Base-by-base conservation (phyloP, 108 stramenopile genomes). In the Nitzschia putrida region DNA sequence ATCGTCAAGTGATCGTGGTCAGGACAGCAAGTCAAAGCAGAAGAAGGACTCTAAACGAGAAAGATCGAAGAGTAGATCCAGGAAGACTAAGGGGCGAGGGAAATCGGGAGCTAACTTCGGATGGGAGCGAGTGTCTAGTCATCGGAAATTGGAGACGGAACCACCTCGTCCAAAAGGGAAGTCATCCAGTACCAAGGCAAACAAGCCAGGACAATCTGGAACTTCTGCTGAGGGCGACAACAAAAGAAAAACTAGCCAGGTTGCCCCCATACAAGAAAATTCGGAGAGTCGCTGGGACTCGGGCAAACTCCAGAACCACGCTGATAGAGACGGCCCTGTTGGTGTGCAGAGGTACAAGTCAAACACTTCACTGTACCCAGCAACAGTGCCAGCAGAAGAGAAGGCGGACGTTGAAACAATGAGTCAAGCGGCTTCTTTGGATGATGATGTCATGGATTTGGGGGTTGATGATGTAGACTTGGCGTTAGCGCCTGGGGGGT, bases 101-200 rank as follows among this genome's bases (percentile, higher is more conserved):
- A 59, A 39, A 40, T 6, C n/a, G n/a, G 38, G 38, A 18, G 11
- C 29, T 1, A 59, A 59, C 29, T 37, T 59, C 9, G 58, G 39
- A 4, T 59, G 58, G 58, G n/a, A 59, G 20, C 11, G 58, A 39
- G 58, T 59, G 2, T 37, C 58, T 2, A 59, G n/a, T 34, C 58
- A 59, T 6, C 29, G 29, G 29, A 34, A 34, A 4, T 34, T 34
- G 4, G 29, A 34, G 29, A 4, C 4, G 4, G 29, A 34, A 4
- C 29, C 29, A 34, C 29, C 47, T 18, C 47, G 47, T 18, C 3
- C 47, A 3, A 49, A 49, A 49, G 47, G 14, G n/a, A 49, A 49
- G 29, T 34, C 29, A 4, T 34, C 29, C 29, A 34, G 29, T 4
- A 34, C 29, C 29, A 34, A 34, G 47, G 6, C 47, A 1, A 49